Evolutionary conservation across 2,329 filamentous ascomycete genomes (phyloP), one percentile per base, ranked within the genome.

Genomic region (Apiospora hydei): DNA sequence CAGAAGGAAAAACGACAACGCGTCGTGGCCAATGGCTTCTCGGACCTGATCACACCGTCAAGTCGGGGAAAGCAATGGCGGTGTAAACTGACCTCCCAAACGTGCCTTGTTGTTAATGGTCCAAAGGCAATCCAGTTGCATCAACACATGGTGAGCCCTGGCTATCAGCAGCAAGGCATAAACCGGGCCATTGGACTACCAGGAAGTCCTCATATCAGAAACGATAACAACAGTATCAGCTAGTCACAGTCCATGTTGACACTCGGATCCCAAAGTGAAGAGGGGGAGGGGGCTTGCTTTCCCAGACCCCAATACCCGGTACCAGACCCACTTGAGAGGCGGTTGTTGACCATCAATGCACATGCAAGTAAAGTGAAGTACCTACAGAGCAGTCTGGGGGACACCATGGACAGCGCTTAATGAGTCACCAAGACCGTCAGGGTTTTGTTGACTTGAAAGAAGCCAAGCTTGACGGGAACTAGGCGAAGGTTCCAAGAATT

Each of bases 291-390:
- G 24, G 44, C 8, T 47, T 47, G 51, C 16, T 38, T 61, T 16
- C 53, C 53, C 53, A 61, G 53, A 61, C 34, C 16, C 53, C 53
- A 61, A 61, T 61, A 38, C 53, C 30, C 53, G 53, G 53, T 38
- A 43, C 53, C 53, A 21, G 53, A 18, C 53, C 53, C 53, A 61
- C 53, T 38, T 61, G 53, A 3, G 53, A 21, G 53, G 30, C 34
- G 16, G 53, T 6, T 38, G 53, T 34, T 21, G 53, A 61, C 30
- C 21, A 61, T n/a, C n/a, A n/a, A n/a, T 57, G 51, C 26, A 57
- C n/a, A 30, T 57, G 51, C 6, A 30, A 6, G 51, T 8, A 16
- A 21, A 49, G 46, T 5, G 5, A 38, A 49, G 41, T 43, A 13
- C 10, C 38, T 47, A 21, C 18, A 57, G 26, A 30, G 26, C 3